Percentiles rank a stretch among this genome's conserved stretches.
Conservation (phyloP, 176 grass and related monocot species). For the Microstegium vimineum region DNA sequence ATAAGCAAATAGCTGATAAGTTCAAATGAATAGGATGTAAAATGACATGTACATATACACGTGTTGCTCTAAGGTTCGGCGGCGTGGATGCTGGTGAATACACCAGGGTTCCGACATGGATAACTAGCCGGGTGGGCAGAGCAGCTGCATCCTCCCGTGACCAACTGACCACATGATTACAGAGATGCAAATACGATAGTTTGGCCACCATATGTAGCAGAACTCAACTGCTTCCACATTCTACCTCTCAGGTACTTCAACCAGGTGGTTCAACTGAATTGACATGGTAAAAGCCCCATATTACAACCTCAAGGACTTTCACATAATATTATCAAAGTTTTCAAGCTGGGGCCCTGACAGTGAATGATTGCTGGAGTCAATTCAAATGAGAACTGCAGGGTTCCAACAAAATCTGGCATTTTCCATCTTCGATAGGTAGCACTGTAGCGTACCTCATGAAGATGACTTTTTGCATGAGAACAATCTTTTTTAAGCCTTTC, state of each 20-base stretch:
- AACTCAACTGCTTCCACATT: not conserved
- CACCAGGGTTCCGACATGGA: not conserved
- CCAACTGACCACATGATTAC: not conserved
- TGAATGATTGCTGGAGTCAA: not conserved
- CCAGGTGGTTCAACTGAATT: not conserved
- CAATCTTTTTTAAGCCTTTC: not conserved
- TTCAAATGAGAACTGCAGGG: not conserved
- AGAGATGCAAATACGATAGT: not conserved
- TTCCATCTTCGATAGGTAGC: no score
- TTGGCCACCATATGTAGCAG: conserved; percentile 38
- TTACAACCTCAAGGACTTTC: not conserved
- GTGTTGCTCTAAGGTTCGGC: not conserved
- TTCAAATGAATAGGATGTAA: no score
- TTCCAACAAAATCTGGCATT: not conserved
- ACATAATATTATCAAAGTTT: not conserved
- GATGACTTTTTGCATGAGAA: no score
- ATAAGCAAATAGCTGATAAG: no score
- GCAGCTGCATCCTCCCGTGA: conserved; percentile 27
- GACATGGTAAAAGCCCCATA: not conserved
- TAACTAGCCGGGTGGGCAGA: conserved; percentile 26
- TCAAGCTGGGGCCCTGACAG: not conserved
- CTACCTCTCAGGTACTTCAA: not conserved
- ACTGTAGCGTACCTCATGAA: no score
- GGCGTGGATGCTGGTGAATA: not conserved
- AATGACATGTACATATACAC: not conserved